These are phyloP conservation scores for Chytriomyces confervae DNA, from an alignment of 192 early-diverging fungal species.

Conservation along the genomic window DNA sequence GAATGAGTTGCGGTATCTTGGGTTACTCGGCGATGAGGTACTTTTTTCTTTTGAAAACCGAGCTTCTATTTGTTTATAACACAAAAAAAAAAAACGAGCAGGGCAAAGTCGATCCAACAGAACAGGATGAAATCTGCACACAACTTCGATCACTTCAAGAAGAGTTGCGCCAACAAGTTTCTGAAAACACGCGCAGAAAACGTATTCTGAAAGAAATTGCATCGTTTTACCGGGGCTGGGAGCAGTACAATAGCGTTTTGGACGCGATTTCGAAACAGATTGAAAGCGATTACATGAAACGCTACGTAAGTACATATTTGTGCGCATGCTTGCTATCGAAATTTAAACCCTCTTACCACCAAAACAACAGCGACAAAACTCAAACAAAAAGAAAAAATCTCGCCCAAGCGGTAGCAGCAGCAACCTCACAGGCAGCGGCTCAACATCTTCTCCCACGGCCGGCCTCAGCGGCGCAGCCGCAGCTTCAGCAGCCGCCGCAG, in stretches of 20 bases:
- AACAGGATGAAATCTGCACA: conserved; percentile 55
- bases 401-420: not conserved
- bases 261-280: conserved; percentile 90
- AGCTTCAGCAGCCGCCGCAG: not conserved
- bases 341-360: not conserved
- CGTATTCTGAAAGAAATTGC: conserved; percentile 70
- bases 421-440: not conserved
- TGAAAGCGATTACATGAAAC: conserved; percentile 83
- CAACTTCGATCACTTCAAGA: conserved; percentile 70
- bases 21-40: conserved; percentile 79
- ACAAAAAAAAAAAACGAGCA: not conserved
- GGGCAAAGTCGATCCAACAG: conserved; percentile 22
- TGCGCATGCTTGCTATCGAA: no score
- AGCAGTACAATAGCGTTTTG: conserved; percentile 86
- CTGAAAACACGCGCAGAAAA: conserved; percentile 73
- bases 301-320: conserved; percentile 57
- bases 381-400: conserved; percentile 29
- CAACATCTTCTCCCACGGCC: not conserved
- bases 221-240: conserved; percentile 75
- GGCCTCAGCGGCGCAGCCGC: not conserved
- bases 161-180: conserved; percentile 73
- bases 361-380: conserved; percentile 27
- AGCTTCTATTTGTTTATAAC: no score
- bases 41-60: not conserved
- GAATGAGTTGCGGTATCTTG: conserved; percentile 82